A percentile compares a stretch with the other conserved stretches of the same genome.
phyloP scores from a whole-genome alignment of 2,329 filamentous ascomycete genomes.

The Claviceps sorghi region DNA sequence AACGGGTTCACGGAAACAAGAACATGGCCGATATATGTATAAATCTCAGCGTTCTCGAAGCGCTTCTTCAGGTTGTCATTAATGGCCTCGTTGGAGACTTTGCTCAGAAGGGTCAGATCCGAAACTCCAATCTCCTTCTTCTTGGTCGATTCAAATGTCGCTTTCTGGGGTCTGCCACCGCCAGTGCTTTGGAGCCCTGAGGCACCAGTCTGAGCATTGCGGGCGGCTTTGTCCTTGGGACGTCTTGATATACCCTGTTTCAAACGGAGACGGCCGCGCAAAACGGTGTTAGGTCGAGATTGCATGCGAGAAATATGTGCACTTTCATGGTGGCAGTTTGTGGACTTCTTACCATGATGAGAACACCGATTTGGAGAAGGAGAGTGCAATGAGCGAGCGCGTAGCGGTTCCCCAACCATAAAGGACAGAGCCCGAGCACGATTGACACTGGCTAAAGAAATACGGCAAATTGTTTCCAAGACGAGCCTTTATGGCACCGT shows the following conservation, averaged over 20 bases:
- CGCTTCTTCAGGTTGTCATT: slow-evolving; percentile 98
- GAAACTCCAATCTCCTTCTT: slow-evolving; percentile 99
- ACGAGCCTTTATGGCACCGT: background rate
- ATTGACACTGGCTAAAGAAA: background rate
- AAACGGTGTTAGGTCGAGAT: background rate
- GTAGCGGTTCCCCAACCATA: slow-evolving; percentile 13
- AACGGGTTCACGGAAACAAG: slow-evolving; percentile 98
- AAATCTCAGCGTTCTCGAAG: slow-evolving; percentile 95
- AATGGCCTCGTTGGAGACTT: slow-evolving; percentile 97
- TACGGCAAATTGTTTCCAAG: background rate
- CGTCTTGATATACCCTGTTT: slow-evolving; percentile 25
- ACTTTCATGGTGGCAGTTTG: slow-evolving; percentile 2
- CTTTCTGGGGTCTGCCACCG: slow-evolving; percentile 71
- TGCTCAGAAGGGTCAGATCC: slow-evolving; percentile 92
- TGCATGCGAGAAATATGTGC: background rate
- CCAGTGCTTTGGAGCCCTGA: slow-evolving; percentile 20
- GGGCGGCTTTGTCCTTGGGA: slow-evolving; percentile 25
- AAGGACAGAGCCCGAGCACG: background rate
- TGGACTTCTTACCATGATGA: slow-evolving; percentile 19
- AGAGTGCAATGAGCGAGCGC: slow-evolving; percentile 1
- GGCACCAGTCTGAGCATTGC: slow-evolving; percentile 24
- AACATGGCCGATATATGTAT: slow-evolving; percentile 99
- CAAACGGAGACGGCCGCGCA: background rate
- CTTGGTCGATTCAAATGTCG: slow-evolving; percentile 87
- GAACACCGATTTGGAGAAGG: slow-evolving; percentile 8